Evolutionary conservation across 2,329 filamentous ascomycete species (phyloP).

Genomic region (Lachnellula hyalina): DNA sequence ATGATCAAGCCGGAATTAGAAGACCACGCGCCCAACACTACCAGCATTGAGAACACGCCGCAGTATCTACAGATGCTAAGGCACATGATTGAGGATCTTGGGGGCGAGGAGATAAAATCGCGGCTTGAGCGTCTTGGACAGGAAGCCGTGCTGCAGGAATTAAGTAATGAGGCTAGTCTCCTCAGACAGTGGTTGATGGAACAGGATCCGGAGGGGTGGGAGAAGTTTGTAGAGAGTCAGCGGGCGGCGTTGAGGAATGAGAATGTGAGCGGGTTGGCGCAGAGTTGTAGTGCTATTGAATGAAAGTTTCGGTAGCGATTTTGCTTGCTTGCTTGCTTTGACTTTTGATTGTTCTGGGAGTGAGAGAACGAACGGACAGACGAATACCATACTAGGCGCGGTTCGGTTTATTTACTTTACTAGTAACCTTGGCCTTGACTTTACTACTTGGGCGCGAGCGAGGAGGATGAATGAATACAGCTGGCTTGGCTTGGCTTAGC

Average conservation of each 20-base stretch:
- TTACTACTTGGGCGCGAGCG: too few relatives aligned
- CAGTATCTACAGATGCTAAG: slow-evolving; percentile 43
- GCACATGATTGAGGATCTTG: slow-evolving; percentile 58
- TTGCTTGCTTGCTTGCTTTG: not conserved
- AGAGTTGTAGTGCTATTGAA: slow-evolving; percentile 6
- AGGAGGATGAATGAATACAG: too few relatives aligned
- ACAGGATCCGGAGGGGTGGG: slow-evolving; percentile 62
- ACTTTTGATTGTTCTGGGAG: not conserved
- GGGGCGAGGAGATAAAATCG: slow-evolving; percentile 51
- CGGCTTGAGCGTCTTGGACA: slow-evolving; percentile 45
- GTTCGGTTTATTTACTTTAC: not conserved
- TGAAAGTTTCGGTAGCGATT: not conserved
- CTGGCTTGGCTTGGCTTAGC: too few relatives aligned
- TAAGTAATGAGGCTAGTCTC: slow-evolving; percentile 39
- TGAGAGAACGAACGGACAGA: not conserved
- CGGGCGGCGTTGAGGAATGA: slow-evolving; percentile 32
- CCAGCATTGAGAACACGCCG: slow-evolving; percentile 33
- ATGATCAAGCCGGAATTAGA: slow-evolving; percentile 43
- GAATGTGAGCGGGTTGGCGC: slow-evolving; percentile 10
- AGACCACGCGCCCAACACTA: slow-evolving; percentile 34
- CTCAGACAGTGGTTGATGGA: slow-evolving; percentile 47
- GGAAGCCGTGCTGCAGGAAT: slow-evolving; percentile 56
- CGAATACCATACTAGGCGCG: not conserved
- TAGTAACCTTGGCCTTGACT: not conserved
- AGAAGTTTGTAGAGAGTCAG: slow-evolving; percentile 56